Conservation (phyloP, 2,329 filamentous ascomycete species). For the Scytalidium sp. region DNA sequence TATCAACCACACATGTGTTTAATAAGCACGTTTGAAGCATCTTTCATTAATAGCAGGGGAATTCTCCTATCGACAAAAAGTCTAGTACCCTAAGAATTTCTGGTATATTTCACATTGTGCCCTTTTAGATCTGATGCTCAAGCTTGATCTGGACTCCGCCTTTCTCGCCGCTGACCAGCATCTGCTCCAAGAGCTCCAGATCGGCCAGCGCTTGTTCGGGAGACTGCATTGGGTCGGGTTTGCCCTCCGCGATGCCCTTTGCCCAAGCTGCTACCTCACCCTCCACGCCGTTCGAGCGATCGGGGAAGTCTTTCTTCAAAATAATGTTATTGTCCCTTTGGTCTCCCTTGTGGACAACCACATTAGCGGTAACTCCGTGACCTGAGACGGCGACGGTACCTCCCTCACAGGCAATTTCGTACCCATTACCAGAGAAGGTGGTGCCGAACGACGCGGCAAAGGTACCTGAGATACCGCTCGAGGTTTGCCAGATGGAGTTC, state of each 20-base stretch:
- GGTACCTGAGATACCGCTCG: slow-evolving; percentile 26
- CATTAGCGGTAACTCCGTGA: slow-evolving; percentile 23
- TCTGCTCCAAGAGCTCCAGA: slow-evolving; percentile 28
- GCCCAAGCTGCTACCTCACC: slow-evolving; percentile 28
- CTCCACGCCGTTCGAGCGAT: slow-evolving; percentile 25
- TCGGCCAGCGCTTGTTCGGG: slow-evolving; percentile 24
- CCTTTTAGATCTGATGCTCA: slow-evolving; percentile 20
- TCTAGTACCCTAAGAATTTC: no score
- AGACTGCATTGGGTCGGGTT: slow-evolving; percentile 17
- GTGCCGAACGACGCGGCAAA: slow-evolving; percentile 28
- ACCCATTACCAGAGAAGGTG: slow-evolving; percentile 24
- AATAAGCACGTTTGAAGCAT: no score
- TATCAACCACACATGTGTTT: no score
- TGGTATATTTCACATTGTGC: no score
- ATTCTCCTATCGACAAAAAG: no score
- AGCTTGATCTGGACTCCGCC: slow-evolving; percentile 21
- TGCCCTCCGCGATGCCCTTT: slow-evolving; percentile 19
- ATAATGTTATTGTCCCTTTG: slow-evolving; percentile 18
- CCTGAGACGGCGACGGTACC: slow-evolving; percentile 22
- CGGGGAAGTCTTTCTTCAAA: slow-evolving; percentile 22
- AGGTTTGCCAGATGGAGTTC: slow-evolving; percentile 28
- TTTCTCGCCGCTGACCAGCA: slow-evolving; percentile 30
- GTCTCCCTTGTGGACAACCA: slow-evolving; percentile 21
- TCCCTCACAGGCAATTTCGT: slow-evolving; percentile 27
- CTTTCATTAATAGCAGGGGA: no score